A percentile compares a stretch with the other conserved stretches of the same genome.
Evolutionary conservation across 2,329 filamentous ascomycete genomes (phyloP).

Genomic region (Aspergillus caelatus): DNA sequence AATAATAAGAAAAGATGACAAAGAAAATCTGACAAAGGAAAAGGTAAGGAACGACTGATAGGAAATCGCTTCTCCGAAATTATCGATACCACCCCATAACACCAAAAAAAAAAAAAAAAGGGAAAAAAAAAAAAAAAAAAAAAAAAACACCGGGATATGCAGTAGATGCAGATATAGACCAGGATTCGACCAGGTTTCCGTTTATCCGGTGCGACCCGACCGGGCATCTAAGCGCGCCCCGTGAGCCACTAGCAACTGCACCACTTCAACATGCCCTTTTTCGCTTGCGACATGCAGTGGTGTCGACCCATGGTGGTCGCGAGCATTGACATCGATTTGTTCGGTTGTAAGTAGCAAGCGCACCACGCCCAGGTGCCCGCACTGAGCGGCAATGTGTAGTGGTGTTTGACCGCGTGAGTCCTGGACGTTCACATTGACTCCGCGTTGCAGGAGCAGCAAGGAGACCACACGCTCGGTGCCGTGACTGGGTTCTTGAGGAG

Average conservation of each 20-base stretch:
- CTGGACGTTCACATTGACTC: not conserved
- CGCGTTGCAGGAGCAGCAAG: not conserved
- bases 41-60: not conserved
- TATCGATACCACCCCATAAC: not conserved
- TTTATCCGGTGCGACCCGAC: not conserved
- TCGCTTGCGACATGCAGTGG: conserved; percentile 4
- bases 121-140: not conserved
- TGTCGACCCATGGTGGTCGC: conserved; percentile 3
- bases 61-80: not conserved
- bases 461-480: not conserved
- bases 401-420: conserved; percentile 1
- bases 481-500: not conserved
- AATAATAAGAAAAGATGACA: not conserved
- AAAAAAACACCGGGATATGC: not conserved
- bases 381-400: conserved; percentile 5
- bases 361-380: conserved; percentile 1
- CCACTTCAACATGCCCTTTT: not conserved
- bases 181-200: not conserved
- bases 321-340: conserved; percentile 6
- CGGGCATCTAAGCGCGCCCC: not conserved
- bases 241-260: not conserved
- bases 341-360: not conserved
- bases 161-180: not conserved
- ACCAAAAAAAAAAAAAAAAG: not conserved
- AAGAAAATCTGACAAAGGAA: not conserved